phyloP scores from a whole-genome alignment of 1,284 basidiomycete genomes.

The Ustilago shanxiensis region DNA sequence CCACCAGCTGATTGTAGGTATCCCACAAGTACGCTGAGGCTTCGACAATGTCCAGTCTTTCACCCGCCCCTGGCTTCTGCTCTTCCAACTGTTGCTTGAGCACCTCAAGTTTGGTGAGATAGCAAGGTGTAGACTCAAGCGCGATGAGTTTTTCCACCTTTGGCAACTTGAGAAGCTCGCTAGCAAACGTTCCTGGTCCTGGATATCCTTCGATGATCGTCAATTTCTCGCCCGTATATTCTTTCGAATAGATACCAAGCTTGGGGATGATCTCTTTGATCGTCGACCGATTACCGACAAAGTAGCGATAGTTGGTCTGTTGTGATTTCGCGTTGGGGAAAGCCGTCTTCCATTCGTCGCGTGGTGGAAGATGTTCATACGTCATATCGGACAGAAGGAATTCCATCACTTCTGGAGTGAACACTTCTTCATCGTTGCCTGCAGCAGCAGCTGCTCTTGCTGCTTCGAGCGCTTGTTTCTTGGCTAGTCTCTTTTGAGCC shows the following conservation, averaged over 20 bases:
- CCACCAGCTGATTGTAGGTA: slow-evolving; percentile 52
- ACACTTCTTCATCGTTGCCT: slow-evolving; percentile 5
- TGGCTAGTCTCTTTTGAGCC: neutral
- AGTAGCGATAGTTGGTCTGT: slow-evolving; percentile 56
- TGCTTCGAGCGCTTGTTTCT: neutral
- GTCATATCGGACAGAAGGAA: slow-evolving; percentile 21
- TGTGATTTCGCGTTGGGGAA: slow-evolving; percentile 38
- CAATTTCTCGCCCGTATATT: slow-evolving; percentile 49
- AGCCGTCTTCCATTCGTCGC: slow-evolving; percentile 42
- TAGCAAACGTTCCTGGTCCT: slow-evolving; percentile 63
- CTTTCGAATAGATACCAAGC: slow-evolving; percentile 37
- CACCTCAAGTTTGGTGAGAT: slow-evolving; percentile 35
- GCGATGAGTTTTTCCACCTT: slow-evolving; percentile 67
- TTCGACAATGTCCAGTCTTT: slow-evolving; percentile 45
- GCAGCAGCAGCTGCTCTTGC: slow-evolving; percentile 1
- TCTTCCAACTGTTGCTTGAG: slow-evolving; percentile 30
- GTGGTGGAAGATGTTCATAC: slow-evolving; percentile 53
- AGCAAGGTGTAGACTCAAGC: slow-evolving; percentile 53
- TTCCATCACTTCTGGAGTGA: slow-evolving; percentile 12
- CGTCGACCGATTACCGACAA: slow-evolving; percentile 57
- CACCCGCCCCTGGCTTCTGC: slow-evolving; percentile 13
- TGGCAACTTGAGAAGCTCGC: slow-evolving; percentile 53
- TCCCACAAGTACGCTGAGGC: slow-evolving; percentile 55
- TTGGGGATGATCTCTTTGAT: slow-evolving; percentile 39
- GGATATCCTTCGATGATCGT: slow-evolving; percentile 67